A percentile compares a stretch with the other conserved stretches of the same genome.
phyloP scores from a whole-genome alignment of 2,329 filamentous ascomycete species.

The Ophiocordyceps unilateralis region DNA sequence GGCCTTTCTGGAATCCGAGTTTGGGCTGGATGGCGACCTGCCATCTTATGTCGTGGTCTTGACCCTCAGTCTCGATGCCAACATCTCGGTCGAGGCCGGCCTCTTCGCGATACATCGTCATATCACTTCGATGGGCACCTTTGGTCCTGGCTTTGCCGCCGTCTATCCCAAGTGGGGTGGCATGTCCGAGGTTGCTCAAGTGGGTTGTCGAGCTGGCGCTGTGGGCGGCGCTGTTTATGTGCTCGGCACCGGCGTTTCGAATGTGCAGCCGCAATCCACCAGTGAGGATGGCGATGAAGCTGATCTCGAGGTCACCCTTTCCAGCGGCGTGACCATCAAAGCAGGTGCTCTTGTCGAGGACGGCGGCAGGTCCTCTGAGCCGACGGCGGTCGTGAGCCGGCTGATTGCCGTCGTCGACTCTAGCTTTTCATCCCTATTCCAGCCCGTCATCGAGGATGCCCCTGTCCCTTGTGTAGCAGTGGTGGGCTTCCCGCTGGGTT shows the following conservation, averaged over 20 bases:
- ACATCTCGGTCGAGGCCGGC: conserved; percentile 45
- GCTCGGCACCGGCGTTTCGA: conserved; percentile 50
- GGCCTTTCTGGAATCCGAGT: conserved; percentile 41
- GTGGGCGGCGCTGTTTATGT: conserved; percentile 88
- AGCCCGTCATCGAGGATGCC: conserved; percentile 53
- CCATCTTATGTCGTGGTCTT: conserved; percentile 48
- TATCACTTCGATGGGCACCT: conserved; percentile 69
- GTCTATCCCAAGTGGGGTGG: conserved; percentile 91
- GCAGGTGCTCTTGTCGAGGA: conserved; percentile 34
- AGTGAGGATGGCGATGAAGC: conserved; percentile 8
- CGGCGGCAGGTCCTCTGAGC: conserved; percentile 13
- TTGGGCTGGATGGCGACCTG: conserved; percentile 51
- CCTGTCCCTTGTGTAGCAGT: conserved; percentile 59
- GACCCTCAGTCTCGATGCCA: conserved; percentile 53
- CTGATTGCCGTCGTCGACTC: conserved; percentile 55
- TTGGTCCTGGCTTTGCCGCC: conserved; percentile 77
- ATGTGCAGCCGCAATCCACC: conserved; percentile 8
- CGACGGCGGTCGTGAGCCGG: conserved; percentile 28
- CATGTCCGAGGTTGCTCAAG: conserved; percentile 74
- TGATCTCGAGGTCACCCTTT: conserved; percentile 31
- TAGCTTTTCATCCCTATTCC: conserved; percentile 49
- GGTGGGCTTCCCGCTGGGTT: conserved; percentile 43
- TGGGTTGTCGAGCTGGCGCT: conserved; percentile 75
- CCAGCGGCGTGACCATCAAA: conserved; percentile 39
- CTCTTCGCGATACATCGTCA: conserved; percentile 62